Conservation (phyloP, 2,329 filamentous ascomycete species). For the Calycina herbarum region DNA sequence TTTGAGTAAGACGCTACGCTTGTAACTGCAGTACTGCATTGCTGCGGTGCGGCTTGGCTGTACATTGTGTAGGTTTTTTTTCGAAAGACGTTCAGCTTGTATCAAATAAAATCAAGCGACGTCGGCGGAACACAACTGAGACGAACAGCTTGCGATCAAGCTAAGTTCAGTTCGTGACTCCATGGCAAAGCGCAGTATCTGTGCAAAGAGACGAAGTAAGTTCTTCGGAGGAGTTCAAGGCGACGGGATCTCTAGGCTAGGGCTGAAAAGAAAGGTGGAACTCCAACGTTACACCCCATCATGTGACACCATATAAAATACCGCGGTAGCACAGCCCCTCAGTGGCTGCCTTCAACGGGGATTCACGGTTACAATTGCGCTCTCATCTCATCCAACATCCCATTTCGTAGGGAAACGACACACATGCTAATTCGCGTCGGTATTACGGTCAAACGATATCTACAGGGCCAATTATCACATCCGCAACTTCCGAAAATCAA, state of each 20-base stretch:
- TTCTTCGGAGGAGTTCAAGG: background rate
- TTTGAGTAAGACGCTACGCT: background rate
- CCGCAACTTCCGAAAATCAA: background rate
- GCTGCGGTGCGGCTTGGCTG: background rate
- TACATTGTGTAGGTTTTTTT: background rate
- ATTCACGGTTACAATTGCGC: background rate
- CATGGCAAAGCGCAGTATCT: background rate
- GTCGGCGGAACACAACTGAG: background rate
- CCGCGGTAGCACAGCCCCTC: background rate
- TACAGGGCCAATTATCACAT: background rate
- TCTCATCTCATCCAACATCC: background rate
- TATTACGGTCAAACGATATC: background rate
- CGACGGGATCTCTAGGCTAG: background rate
- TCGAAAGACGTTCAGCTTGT: background rate
- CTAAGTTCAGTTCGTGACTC: background rate
- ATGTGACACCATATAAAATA: background rate
- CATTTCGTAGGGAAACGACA: background rate
- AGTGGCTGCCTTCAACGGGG: background rate
- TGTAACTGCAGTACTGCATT: background rate
- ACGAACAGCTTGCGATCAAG: background rate
- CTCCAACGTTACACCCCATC: background rate
- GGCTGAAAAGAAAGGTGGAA: background rate
- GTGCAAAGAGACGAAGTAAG: background rate
- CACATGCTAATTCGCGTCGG: background rate
- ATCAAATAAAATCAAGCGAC: background rate